Evolutionary conservation across 2,329 filamentous ascomycete species (phyloP).

Genomic region (Fusarium aywerte): DNA sequence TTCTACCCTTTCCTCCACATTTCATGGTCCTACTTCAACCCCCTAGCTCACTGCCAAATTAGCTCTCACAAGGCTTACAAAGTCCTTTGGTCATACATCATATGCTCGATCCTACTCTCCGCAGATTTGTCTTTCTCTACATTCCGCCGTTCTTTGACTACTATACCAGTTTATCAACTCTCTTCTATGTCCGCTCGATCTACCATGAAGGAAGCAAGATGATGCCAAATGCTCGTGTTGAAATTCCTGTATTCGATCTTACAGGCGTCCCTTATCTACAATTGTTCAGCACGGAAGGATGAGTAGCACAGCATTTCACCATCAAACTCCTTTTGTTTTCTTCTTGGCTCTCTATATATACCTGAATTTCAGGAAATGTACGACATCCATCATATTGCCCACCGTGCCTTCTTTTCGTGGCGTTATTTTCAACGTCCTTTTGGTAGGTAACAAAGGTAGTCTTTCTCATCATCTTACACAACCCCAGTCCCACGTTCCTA

Average conservation of each 20-base stretch:
- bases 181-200: neutral
- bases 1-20: neutral
- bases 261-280: neutral
- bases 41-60: constrained; percentile 21
- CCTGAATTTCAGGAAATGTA: constrained; percentile 30
- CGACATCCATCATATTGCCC: constrained; percentile 37
- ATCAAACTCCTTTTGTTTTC: constrained; percentile 29
- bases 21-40: constrained; percentile 1
- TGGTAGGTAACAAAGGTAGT: constrained; percentile 26
- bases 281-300: neutral
- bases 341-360: constrained; percentile 40
- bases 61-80: neutral
- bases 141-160: neutral
- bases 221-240: neutral
- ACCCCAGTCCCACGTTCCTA: constrained; percentile 23
- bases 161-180: neutral
- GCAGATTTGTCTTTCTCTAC: neutral
- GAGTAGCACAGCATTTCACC: neutral
- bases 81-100: neutral
- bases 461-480: constrained; percentile 37
- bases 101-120: neutral
- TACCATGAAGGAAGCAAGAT: neutral
- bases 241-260: neutral
- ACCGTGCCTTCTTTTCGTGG: constrained; percentile 26
- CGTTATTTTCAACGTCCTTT: constrained; percentile 24